Percentiles rank a stretch among this genome's conserved stretches.
phyloP scores from a whole-genome alignment of 192 early-diverging fungal species.

The Paraglomus occultum region DNA sequence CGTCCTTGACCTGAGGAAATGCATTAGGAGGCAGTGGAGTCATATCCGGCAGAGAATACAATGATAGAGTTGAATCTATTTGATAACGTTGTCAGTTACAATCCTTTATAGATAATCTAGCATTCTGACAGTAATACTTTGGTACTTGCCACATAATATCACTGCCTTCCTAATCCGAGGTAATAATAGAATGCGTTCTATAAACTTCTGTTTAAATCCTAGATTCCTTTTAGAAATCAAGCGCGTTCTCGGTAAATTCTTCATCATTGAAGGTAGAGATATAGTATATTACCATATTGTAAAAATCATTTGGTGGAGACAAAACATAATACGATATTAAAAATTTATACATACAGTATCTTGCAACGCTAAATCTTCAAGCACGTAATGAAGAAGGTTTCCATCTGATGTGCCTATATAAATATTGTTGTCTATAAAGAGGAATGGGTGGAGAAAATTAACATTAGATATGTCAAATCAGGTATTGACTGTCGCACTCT shows the following conservation, averaged over 20 bases:
- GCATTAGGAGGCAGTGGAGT: constrained; percentile 37
- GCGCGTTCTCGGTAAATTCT: constrained; percentile 39
- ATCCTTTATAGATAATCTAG: neutral
- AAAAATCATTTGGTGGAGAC: neutral
- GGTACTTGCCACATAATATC: constrained; percentile 61
- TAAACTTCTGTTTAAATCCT: constrained; percentile 58
- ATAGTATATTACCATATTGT: neutral
- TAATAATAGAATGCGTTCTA: constrained; percentile 62
- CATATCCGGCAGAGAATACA: constrained; percentile 60
- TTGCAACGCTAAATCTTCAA: constrained; percentile 49
- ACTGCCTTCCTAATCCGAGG: constrained; percentile 62
- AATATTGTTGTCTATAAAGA: constrained; percentile 59
- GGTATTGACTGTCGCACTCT: neutral
- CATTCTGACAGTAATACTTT: neutral
- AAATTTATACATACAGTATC: constrained; percentile 35
- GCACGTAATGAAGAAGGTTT: constrained; percentile 59
- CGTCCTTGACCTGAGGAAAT: constrained; percentile 53
- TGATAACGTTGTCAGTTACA: neutral
- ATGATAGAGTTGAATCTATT: constrained; percentile 63
- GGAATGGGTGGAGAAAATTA: neutral
- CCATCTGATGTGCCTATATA: constrained; percentile 79
- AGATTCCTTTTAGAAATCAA: constrained; percentile 48
- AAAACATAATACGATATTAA: neutral
- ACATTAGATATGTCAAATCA: neutral
- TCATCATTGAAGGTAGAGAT: neutral